These are phyloP conservation scores for Zarea fungicola DNA, from an alignment of 2,329 filamentous ascomycete genomes.

Conservation along the genomic window DNA sequence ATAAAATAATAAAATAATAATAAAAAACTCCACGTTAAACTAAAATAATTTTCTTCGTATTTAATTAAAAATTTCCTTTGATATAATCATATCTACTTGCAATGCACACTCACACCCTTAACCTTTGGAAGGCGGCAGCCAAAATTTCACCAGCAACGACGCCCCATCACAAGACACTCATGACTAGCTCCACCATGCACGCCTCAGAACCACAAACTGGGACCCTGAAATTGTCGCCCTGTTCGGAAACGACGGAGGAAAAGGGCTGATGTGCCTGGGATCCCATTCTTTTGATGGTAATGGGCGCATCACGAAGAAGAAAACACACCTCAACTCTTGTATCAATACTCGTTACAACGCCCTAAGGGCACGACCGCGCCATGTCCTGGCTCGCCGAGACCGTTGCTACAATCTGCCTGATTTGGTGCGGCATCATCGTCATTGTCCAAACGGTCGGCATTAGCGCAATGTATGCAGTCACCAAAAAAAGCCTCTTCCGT, in stretches of 20 bases:
- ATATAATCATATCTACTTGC: too few species aligned
- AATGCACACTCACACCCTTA: too few species aligned
- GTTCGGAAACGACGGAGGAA: constrained; percentile 3
- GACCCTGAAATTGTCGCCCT: not conserved
- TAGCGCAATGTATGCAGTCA: constrained; percentile 45
- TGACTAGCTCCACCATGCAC: constrained; percentile 3
- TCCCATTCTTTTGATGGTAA: not conserved
- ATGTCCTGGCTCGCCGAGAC: constrained; percentile 29
- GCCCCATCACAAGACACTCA: constrained; percentile 5
- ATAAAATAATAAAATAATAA: not conserved
- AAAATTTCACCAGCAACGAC: not conserved
- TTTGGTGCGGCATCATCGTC: constrained; percentile 49
- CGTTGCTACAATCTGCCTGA: constrained; percentile 42
- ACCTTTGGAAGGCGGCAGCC: not conserved
- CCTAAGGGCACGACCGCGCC: too few species aligned
- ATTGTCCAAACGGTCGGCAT: constrained; percentile 53
- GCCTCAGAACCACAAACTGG: too few species aligned
- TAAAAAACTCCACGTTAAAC: too few species aligned
- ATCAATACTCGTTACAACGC: too few species aligned
- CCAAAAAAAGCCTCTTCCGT: constrained; percentile 23
- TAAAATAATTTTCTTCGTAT: not conserved
- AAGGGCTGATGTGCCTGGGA: constrained; percentile 2
- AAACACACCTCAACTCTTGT: too few species aligned
- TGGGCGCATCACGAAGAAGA: not conserved
- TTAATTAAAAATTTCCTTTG: too few species aligned